These are phyloP conservation scores for Botrytis elliptica DNA, from an alignment of 2,329 filamentous ascomycete species.

Conservation along the genomic window DNA sequence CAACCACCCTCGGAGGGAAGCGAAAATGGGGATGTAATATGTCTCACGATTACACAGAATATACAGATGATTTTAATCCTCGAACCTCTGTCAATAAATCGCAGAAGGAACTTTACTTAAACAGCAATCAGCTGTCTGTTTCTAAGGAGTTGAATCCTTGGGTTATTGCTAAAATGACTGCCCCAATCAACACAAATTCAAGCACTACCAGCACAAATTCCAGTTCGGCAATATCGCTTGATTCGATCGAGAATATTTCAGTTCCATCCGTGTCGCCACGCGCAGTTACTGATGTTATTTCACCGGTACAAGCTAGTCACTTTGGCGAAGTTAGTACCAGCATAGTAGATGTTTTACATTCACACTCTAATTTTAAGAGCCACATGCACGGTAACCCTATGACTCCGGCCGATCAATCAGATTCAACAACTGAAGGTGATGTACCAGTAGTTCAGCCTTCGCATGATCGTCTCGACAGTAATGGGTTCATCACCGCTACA, in stretches of 20 bases:
- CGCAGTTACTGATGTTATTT: background rate
- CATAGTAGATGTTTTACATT: background rate
- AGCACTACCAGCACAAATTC: background rate
- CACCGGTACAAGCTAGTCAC: background rate
- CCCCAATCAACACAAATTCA: conserved; percentile 22
- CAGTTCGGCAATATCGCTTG: background rate
- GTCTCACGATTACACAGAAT: conserved; percentile 48
- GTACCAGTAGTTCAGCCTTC: background rate
- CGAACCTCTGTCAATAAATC: background rate
- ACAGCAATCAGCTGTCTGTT: background rate
- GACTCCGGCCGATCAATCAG: background rate
- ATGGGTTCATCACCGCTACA: conserved; percentile 35
- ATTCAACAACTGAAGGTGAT: background rate
- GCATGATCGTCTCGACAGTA: background rate
- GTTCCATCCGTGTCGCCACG: background rate
- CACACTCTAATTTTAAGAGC: background rate
- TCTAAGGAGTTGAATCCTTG: conserved; percentile 41
- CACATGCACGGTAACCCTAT: background rate
- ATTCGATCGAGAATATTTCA: background rate
- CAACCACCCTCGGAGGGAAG: conserved; percentile 1
- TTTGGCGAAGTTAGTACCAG: background rate
- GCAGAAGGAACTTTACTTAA: background rate
- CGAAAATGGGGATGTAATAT: conserved; percentile 43
- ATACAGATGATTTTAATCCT: conserved; percentile 40
- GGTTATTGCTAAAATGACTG: conserved; percentile 43